Percentiles rank a stretch among this genome's conserved stretches.
These are phyloP conservation scores for Candida endomychidarum DNA, from an alignment of 805 yeast species.

Conservation along the genomic window DNA sequence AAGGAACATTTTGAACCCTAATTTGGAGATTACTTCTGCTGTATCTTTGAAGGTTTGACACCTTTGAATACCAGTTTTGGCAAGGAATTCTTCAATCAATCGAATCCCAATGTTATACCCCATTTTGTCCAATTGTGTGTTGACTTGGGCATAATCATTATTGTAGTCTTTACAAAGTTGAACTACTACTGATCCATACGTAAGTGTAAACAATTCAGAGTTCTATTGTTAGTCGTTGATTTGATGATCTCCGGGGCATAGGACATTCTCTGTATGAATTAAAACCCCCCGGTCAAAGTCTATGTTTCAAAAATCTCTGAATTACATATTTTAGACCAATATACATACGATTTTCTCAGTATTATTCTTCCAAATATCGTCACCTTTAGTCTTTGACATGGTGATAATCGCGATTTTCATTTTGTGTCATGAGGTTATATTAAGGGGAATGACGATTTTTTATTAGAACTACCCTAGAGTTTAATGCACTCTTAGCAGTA, in stretches of 20 bases:
- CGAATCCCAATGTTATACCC: conserved; percentile 93
- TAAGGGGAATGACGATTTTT: too few relatives aligned
- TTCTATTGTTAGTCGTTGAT: conserved; percentile 53
- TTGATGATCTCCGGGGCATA: too few relatives aligned
- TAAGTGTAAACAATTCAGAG: conserved; percentile 89
- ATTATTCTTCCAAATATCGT: conserved; percentile 87
- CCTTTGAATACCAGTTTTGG: conserved; percentile 81
- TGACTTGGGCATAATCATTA: conserved; percentile 74
- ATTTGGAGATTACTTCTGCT: conserved; percentile 78
- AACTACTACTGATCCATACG: conserved; percentile 91
- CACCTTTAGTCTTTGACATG: conserved; percentile 49
- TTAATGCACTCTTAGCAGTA: too few relatives aligned
- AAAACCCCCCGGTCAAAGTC: too few relatives aligned
- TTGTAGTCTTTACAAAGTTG: conserved; percentile 84
- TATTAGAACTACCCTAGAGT: too few relatives aligned
- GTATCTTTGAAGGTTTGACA: conserved; percentile 81
- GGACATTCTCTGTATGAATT: too few relatives aligned
- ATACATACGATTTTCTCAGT: conserved; percentile 77
- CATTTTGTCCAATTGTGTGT: conserved; percentile 83
- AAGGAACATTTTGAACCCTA: conserved; percentile 88
- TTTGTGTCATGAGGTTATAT: background rate
- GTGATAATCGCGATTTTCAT: conserved; percentile 5
- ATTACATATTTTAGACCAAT: background rate
- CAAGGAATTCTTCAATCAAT: conserved; percentile 87
- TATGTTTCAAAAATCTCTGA: too few relatives aligned